Evolutionary conservation across 2,329 filamentous ascomycete genomes (phyloP).

Genomic region (Neodidymelliopsis sp.): DNA sequence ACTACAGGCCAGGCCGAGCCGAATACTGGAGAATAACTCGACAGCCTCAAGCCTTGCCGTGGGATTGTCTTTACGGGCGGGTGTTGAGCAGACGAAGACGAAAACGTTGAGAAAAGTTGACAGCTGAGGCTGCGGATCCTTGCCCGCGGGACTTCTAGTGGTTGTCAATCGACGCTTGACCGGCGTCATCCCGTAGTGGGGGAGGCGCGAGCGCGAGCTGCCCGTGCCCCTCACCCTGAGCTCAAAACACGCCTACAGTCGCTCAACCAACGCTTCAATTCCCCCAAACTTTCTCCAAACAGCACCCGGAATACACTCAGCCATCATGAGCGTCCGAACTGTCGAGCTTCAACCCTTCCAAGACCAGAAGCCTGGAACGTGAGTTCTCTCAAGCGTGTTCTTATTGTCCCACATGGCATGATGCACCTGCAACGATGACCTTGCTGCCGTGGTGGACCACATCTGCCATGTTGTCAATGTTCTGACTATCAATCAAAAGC

Average conservation of each 20-base stretch:
- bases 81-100: slow-evolving; percentile 14
- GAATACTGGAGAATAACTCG: slow-evolving; percentile 16
- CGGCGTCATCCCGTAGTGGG: slow-evolving; percentile 40
- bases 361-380: slow-evolving; percentile 99
- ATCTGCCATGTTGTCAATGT: neutral
- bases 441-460: neutral
- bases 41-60: slow-evolving; percentile 17
- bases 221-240: slow-evolving; percentile 37
- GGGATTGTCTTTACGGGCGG: slow-evolving; percentile 6
- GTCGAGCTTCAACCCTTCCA: slow-evolving; percentile 85
- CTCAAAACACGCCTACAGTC: slow-evolving; percentile 39
- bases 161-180: slow-evolving; percentile 19
- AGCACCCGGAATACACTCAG: slow-evolving; percentile 29
- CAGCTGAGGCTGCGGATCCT: slow-evolving; percentile 19
- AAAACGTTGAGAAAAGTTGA: slow-evolving; percentile 15
- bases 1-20: slow-evolving; percentile 16
- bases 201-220: slow-evolving; percentile 30
- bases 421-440: slow-evolving; percentile 5
- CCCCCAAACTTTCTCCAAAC: slow-evolving; percentile 29
- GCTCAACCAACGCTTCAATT: slow-evolving; percentile 27
- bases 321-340: slow-evolving; percentile 72
- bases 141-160: slow-evolving; percentile 28
- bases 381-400: slow-evolving; percentile 58
- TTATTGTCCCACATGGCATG: neutral
- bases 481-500: slow-evolving; percentile 15